Conservation (phyloP, 768 basidiomycete species). For the Macrolepiota fuliginosa region DNA sequence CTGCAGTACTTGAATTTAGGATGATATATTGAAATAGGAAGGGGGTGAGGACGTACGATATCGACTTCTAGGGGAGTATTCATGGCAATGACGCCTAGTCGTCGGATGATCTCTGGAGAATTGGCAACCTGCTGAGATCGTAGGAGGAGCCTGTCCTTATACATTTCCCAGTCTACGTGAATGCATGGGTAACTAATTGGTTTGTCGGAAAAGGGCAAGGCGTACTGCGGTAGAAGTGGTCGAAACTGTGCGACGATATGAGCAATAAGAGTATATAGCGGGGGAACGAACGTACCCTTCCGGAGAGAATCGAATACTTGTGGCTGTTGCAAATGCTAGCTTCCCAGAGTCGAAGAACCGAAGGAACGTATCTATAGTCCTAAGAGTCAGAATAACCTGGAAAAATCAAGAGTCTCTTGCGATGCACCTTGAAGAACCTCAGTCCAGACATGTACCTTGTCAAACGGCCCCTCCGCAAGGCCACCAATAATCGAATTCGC, state of each 20-base stretch:
- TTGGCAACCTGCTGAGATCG: conserved; percentile 52
- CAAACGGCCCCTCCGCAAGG: conserved; percentile 45
- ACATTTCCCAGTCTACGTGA: conserved; percentile 38
- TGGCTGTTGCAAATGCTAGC: conserved; percentile 44
- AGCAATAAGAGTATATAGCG: neutral
- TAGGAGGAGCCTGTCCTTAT: conserved; percentile 44
- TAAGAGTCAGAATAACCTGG: neutral
- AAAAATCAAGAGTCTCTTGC: neutral
- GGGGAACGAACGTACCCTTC: conserved; percentile 28
- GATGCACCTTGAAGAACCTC: conserved; percentile 40
- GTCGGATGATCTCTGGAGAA: conserved; percentile 45
- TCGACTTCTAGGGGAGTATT: conserved; percentile 51
- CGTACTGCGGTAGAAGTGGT: conserved; percentile 46
- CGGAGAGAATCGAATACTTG: conserved; percentile 44
- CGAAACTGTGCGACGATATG: conserved; percentile 26
- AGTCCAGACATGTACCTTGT: conserved; percentile 49
- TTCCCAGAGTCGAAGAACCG: conserved; percentile 47
- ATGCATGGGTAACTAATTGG: neutral
- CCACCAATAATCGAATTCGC: conserved; percentile 50
- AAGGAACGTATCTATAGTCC: conserved; percentile 38
- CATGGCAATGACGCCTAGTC: conserved; percentile 50
- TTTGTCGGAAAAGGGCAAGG: neutral
- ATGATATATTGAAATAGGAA: neutral
- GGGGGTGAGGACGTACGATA: conserved; percentile 31
- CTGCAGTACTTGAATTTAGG: conserved; percentile 16